phyloP scores from a whole-genome alignment of 2,329 filamentous ascomycete species.

The Fusarium goolgardi region DNA sequence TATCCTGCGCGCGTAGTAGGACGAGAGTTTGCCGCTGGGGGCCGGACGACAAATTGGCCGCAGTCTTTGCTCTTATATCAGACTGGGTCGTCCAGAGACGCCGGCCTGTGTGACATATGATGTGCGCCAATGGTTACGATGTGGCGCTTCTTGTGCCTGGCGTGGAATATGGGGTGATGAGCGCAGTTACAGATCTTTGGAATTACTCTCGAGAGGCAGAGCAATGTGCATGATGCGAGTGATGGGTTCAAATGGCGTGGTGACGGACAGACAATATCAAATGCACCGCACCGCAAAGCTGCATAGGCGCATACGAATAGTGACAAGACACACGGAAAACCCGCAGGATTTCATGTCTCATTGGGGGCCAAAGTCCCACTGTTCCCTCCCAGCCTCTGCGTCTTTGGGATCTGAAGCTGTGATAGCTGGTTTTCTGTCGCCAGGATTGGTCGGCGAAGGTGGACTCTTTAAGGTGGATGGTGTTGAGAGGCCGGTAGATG shows the following conservation, averaged over 20 bases:
- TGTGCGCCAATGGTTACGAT: conserved; percentile 2
- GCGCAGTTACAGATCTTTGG: conserved; percentile 21
- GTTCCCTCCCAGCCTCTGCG: background rate
- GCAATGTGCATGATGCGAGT: no score
- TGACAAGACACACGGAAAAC: background rate
- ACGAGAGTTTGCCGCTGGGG: conserved; percentile 19
- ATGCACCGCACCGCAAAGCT: background rate
- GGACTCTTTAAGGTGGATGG: background rate
- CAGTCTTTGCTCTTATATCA: conserved; percentile 24
- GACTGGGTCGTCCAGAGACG: background rate
- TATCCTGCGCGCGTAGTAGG: conserved; percentile 6
- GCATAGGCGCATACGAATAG: background rate
- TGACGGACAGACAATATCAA: background rate
- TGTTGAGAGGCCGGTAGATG: conserved; percentile 3
- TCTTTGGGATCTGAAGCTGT: background rate
- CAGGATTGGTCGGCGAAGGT: background rate
- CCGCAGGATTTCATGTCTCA: background rate
- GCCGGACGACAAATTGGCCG: conserved; percentile 20
- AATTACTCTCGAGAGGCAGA: background rate
- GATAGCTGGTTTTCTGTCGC: background rate
- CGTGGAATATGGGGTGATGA: conserved; percentile 11
- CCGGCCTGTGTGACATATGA: conserved; percentile 28
- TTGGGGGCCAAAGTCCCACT: background rate
- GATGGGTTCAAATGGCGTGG: background rate
- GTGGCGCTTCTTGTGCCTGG: conserved; percentile 23